phyloP scores from a whole-genome alignment of 2,329 filamentous ascomycete species.

The Nannizzia gypsea region DNA sequence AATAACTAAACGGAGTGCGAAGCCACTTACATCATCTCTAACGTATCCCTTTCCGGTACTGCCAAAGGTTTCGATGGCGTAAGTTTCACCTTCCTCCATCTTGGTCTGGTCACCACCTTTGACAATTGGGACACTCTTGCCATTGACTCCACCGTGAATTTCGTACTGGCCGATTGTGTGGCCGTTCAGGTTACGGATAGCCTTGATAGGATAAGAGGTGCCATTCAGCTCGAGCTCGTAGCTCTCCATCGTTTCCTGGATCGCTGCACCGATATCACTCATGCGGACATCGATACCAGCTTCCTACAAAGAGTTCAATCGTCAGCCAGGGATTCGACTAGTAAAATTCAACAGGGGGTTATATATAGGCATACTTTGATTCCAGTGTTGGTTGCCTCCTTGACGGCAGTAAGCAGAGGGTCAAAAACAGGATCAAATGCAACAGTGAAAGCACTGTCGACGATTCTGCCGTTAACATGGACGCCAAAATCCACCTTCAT shows the following conservation, averaged over 20 bases:
- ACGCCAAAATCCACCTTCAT: slow-evolving; percentile 65
- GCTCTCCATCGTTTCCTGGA: slow-evolving; percentile 88
- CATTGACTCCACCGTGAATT: slow-evolving; percentile 81
- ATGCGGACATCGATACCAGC: slow-evolving; percentile 87
- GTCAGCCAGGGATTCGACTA: neutral
- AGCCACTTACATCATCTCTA: slow-evolving; percentile 58
- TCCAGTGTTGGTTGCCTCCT: slow-evolving; percentile 60
- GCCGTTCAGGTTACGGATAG: slow-evolving; percentile 75
- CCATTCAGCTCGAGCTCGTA: slow-evolving; percentile 79
- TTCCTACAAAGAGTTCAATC: slow-evolving; percentile 40
- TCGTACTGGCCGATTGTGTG: slow-evolving; percentile 82
- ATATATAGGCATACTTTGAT: slow-evolving; percentile 43
- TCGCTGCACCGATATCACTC: slow-evolving; percentile 68
- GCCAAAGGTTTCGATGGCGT: slow-evolving; percentile 92
- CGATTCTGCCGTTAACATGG: slow-evolving; percentile 58
- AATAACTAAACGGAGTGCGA: neutral
- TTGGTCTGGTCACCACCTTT: slow-evolving; percentile 79
- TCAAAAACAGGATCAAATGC: slow-evolving; percentile 58
- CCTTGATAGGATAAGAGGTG: slow-evolving; percentile 65
- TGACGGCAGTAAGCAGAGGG: slow-evolving; percentile 53
- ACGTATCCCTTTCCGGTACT: slow-evolving; percentile 85
- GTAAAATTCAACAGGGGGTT: neutral
- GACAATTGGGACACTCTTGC: slow-evolving; percentile 85
- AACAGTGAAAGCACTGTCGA: slow-evolving; percentile 60
- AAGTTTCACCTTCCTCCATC: slow-evolving; percentile 96